Percentiles rank a stretch among this genome's conserved stretches.
Conservation (phyloP, 2,329 filamentous ascomycete genomes). For the Alternaria arborescens region DNA sequence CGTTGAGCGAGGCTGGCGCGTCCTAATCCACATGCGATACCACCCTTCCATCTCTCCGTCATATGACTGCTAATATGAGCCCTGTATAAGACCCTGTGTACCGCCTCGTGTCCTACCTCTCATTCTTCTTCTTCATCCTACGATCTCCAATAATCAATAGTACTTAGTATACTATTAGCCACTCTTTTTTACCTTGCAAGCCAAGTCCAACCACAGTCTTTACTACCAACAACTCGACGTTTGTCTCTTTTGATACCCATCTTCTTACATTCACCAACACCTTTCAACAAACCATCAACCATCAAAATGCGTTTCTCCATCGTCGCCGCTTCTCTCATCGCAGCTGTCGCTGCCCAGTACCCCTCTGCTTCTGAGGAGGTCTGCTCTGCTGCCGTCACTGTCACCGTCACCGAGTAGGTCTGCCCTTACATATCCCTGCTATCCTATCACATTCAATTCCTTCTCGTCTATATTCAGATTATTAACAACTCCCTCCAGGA, state of each 20-base stretch:
- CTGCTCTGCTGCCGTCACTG: slow-evolving; percentile 34
- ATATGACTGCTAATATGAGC: slow-evolving; percentile 24
- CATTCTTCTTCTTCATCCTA: slow-evolving; percentile 11
- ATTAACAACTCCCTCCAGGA: slow-evolving; percentile 10
- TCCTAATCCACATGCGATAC: slow-evolving; percentile 2
- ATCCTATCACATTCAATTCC: neutral
- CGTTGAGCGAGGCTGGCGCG: slow-evolving; percentile 21
- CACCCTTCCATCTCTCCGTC: slow-evolving; percentile 6
- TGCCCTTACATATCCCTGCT: neutral
- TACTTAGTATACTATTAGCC: slow-evolving; percentile 37
- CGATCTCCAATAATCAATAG: slow-evolving; percentile 34
- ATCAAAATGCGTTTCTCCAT: slow-evolving; percentile 46
- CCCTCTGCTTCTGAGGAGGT: slow-evolving; percentile 24
- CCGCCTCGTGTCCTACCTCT: neutral
- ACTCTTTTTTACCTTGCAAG: slow-evolving; percentile 34
- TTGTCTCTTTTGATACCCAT: slow-evolving; percentile 17
- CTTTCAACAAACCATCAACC: slow-evolving; percentile 10
- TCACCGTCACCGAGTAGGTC: slow-evolving; percentile 44
- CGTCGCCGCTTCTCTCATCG: slow-evolving; percentile 36
- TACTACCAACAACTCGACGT: slow-evolving; percentile 16
- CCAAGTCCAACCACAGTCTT: slow-evolving; percentile 20
- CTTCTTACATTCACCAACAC: slow-evolving; percentile 12
- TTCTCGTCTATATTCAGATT: neutral
- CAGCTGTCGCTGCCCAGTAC: slow-evolving; percentile 36
- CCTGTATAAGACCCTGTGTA: slow-evolving; percentile 27